Evolutionary conservation across 2,329 filamentous ascomycete species (phyloP), one percentile per base, ranked within the genome.

Genomic region (Fusarium sp.): DNA sequence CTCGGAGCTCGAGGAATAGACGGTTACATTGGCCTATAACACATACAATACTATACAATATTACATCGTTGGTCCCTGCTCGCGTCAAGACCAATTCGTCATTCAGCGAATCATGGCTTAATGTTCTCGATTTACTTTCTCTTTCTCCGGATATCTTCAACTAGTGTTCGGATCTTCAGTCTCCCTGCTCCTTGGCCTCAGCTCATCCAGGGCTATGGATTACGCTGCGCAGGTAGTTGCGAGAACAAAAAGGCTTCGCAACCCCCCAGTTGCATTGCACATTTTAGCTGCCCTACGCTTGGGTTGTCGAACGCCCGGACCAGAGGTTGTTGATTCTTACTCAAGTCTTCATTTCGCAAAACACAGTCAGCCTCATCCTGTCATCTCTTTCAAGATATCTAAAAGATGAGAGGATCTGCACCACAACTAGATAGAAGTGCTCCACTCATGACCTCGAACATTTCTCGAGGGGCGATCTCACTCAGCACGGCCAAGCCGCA

Each of bases 51-150:
- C 39, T 57, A 53, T 19, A 53, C 38, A 23, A n/a, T 43, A 41
- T 43, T 57, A 53, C 55, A 35, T 52, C 31, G 35, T 53, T 55
- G 46, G 55, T 57, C 64, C 57, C 45, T 64, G 61, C 41, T 33
- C 37, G 51, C 39, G 46, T 54, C 13, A 39, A 43, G 36, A 45
- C 49, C 23, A 49, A 50, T 39, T 53, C 36, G 42, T 13, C n/a
- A 8, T 31, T 43, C n/a, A 17, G 36, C 55, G 33, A 60, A 59
- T 60, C 56, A 54, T 9, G 37, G 33, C 49, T 60, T 25, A 54
- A 55, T 11, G 6, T 27, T 36, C 33, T 42, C 21, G 39, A 13
- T 53, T 65, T 57, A 41, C 43, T 57, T 49, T 51, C 41, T 31
- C 23, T 31, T 35, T 6, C 55, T 43, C 15, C 9, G 9, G 9